Evolutionary conservation across 2,329 filamentous ascomycete genomes (phyloP).

Genomic region (Monilinia polystroma): DNA sequence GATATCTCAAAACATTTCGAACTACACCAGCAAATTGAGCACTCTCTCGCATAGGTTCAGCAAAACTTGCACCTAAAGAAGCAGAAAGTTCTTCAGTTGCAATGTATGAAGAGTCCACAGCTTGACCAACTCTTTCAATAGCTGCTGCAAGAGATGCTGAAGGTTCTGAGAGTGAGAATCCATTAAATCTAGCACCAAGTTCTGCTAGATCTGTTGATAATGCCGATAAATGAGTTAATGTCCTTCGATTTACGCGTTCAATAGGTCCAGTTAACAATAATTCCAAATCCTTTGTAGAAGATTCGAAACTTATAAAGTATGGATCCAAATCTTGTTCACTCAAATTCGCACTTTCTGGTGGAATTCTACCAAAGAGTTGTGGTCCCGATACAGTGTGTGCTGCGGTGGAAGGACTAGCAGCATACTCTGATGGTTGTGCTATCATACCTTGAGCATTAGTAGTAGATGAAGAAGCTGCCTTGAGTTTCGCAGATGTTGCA

Average conservation of each 20-base stretch:
- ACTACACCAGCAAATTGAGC: slow-evolving; percentile 97
- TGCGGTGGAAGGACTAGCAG: slow-evolving; percentile 51
- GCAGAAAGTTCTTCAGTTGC: slow-evolving; percentile 88
- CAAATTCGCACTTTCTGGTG: slow-evolving; percentile 71
- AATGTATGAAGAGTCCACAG: slow-evolving; percentile 93
- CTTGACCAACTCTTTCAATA: slow-evolving; percentile 92
- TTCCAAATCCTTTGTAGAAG: slow-evolving; percentile 88
- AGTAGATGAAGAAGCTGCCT: slow-evolving; percentile 46
- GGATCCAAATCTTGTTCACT: slow-evolving; percentile 90
- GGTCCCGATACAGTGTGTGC: slow-evolving; percentile 55
- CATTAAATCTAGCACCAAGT: slow-evolving; percentile 92
- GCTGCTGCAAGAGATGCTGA: slow-evolving; percentile 84
- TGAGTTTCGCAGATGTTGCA: slow-evolving; percentile 80
- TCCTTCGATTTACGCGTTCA: slow-evolving; percentile 92
- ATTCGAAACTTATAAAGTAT: slow-evolving; percentile 92
- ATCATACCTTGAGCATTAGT: slow-evolving; percentile 51
- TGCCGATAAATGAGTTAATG: slow-evolving; percentile 79
- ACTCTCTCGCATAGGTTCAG: slow-evolving; percentile 96
- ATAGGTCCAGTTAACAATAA: slow-evolving; percentile 85
- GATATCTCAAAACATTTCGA: slow-evolving; percentile 80
- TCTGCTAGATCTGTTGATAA: slow-evolving; percentile 88
- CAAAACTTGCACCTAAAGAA: slow-evolving; percentile 87
- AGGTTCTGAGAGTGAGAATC: slow-evolving; percentile 91
- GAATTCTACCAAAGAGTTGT: slow-evolving; percentile 76
- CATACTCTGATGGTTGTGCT: slow-evolving; percentile 52